Evolutionary conservation across 371 early-diverging fungal genomes (phyloP).

Genomic region (Syncephalastrum monosporum): DNA sequence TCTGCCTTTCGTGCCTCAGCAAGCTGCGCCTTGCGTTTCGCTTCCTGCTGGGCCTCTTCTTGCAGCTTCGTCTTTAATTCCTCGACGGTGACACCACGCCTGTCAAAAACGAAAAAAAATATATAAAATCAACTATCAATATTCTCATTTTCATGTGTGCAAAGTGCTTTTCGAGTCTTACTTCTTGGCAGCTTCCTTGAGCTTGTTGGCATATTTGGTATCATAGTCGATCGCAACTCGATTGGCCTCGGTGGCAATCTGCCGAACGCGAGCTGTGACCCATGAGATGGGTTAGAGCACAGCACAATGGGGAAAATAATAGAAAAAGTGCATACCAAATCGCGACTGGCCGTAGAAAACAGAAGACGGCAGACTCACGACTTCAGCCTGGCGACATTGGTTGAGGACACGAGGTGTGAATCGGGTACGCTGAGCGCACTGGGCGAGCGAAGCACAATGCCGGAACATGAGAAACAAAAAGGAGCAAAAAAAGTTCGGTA

Average conservation of each 20-base stretch:
- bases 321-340: conserved; percentile 3
- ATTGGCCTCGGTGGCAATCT: conserved; percentile 17
- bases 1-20: conserved; percentile 22
- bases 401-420: no score
- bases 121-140: no score
- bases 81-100: conserved; percentile 49
- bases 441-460: no score
- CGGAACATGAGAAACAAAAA: no score
- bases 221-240: conserved; percentile 49
- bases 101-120: conserved; percentile 10
- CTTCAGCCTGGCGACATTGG: conserved; percentile 12
- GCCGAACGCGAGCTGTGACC: conserved; percentile 9
- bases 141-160: no score
- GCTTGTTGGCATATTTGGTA: conserved; percentile 72
- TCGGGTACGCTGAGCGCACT: no score
- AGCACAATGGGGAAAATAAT: neutral
- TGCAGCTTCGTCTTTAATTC: conserved; percentile 49
- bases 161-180: conserved; percentile 20
- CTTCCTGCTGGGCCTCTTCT: conserved; percentile 20
- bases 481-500: no score
- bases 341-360: conserved; percentile 8
- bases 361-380: conserved; percentile 7
- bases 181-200: conserved; percentile 63
- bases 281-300: no score
- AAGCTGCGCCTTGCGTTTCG: conserved; percentile 15